Evolutionary conservation across 345 rosid species (phyloP).

Genomic region (Bruguiera sexangula): DNA sequence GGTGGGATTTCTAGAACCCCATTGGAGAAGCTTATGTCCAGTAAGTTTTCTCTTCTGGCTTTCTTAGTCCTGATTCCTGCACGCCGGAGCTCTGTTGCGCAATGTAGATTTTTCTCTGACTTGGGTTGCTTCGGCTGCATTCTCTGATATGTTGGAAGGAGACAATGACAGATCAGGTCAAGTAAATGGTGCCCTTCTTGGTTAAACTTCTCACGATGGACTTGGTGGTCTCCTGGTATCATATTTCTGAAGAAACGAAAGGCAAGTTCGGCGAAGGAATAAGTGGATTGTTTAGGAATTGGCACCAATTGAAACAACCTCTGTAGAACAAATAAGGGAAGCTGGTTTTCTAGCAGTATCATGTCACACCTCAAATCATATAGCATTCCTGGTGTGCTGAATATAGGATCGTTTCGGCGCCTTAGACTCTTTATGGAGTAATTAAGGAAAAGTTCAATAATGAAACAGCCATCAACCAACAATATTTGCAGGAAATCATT

Average conservation of each 20-base stretch:
- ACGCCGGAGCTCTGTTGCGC: conserved; percentile 24
- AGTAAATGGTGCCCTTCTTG: conserved; percentile 54
- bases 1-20: conserved; percentile 46
- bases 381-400: conserved; percentile 41
- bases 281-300: conserved; percentile 30
- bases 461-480: conserved; percentile 49
- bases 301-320: conserved; percentile 39
- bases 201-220: conserved; percentile 35
- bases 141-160: conserved; percentile 38
- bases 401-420: conserved; percentile 42
- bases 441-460: conserved; percentile 45
- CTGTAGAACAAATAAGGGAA: conserved; percentile 49
- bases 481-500: conserved; percentile 41
- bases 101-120: background rate
- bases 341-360: conserved; percentile 53
- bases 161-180: conserved; percentile 47
- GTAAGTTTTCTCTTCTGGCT: conserved; percentile 27
- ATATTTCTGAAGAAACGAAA: conserved; percentile 43
- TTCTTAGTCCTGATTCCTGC: conserved; percentile 35
- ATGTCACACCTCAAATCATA: conserved; percentile 39
- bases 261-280: conserved; percentile 39
- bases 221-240: conserved; percentile 41
- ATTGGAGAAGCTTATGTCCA: conserved; percentile 37
- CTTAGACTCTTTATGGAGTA: conserved; percentile 31
- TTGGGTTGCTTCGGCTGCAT: background rate